These are phyloP conservation scores for Cordyceps pruinosa DNA, from an alignment of 2,329 filamentous ascomycete genomes.

Conservation along the genomic window DNA sequence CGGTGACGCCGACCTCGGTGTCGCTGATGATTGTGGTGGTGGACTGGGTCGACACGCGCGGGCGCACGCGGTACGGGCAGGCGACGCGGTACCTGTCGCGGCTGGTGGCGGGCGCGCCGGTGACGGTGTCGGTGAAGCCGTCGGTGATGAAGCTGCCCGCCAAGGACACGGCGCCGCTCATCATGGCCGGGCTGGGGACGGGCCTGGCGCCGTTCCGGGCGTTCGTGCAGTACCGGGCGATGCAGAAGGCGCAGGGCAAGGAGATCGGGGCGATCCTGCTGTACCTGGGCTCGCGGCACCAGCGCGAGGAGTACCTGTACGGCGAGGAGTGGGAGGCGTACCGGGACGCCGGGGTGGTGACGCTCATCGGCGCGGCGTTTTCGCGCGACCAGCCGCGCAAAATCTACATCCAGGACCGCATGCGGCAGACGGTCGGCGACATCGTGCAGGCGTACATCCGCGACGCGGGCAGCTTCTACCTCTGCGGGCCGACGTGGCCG, in stretches of 20 bases:
- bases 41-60: conserved; percentile 83
- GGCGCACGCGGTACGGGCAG: conserved; percentile 85
- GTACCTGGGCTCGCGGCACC: conserved; percentile 95
- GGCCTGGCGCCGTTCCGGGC: conserved; percentile 98
- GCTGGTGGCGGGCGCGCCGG: conserved; percentile 65
- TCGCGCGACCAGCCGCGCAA: conserved; percentile 95
- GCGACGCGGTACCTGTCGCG: conserved; percentile 82
- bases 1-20: conserved; percentile 83
- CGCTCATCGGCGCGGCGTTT: conserved; percentile 86
- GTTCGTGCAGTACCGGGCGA: conserved; percentile 95
- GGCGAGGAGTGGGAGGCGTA: conserved; percentile 99
- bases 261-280: conserved; percentile 87
- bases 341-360: conserved; percentile 90
- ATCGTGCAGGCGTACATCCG: conserved; percentile 82
- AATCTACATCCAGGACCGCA: conserved; percentile 98
- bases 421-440: conserved; percentile 78
- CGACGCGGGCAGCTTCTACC: conserved; percentile 88
- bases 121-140: conserved; percentile 93
- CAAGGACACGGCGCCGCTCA: conserved; percentile 82
- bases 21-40: conserved; percentile 96
- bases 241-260: conserved; percentile 96
- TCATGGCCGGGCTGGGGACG: conserved; percentile 98
- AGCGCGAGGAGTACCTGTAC: conserved; percentile 97
- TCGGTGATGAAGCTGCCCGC: conserved; percentile 98
- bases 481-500: conserved; percentile 97